Evolutionary conservation across 1,284 basidiomycete genomes (phyloP), one percentile per base, ranked within the genome.

Genomic region (Ganoderma lucidum): DNA sequence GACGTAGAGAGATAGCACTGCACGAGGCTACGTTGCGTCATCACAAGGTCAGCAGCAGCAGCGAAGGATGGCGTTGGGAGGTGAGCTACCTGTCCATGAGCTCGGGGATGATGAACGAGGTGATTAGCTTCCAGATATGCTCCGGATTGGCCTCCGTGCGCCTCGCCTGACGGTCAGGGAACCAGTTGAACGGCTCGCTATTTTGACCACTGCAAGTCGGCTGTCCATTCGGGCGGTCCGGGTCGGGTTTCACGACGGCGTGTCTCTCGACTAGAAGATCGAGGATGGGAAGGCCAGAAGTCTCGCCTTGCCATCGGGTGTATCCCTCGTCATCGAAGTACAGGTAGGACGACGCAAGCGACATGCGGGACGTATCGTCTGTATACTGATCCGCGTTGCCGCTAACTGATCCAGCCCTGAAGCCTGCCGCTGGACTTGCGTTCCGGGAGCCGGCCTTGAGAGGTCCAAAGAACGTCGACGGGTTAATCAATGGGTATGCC

Each of bases 251-350:
- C 70, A 76, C 71, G 44, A 76, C 71, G 23, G 75, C 74, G 63
- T 84, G 84, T 42, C 83, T 82, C 76, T 95, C 93, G 30, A 94
- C 87, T 37, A 97, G 83, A 9, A 95, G 81, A 77, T 96, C 93
- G 39, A 96, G 86, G 15, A 96, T 86, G 2, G 95, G 95, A 2
- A 96, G 86, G 17, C 95, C 95, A 2, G 95, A 96, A 0, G 94
- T 94, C 76, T 96, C 94, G 42, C 95, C 95, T 82, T 95, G 93
- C 93, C 93, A 95, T 67, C 93, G 83, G 0, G 93, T 93, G 76
- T 90, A 92, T 0, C 93, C 93, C 78, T 94, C 92, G 76, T 94
- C 93, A 73, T 94, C 93, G 68, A 93, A 89, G 76, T 94, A 94
- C 28, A 94, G 84, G 77, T 94, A 94, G 0, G 91, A 92, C 0